Evolutionary conservation across 768 basidiomycete genomes (phyloP), one percentile per base, ranked within the genome.

Genomic region (Psilocybe cyanescens): DNA sequence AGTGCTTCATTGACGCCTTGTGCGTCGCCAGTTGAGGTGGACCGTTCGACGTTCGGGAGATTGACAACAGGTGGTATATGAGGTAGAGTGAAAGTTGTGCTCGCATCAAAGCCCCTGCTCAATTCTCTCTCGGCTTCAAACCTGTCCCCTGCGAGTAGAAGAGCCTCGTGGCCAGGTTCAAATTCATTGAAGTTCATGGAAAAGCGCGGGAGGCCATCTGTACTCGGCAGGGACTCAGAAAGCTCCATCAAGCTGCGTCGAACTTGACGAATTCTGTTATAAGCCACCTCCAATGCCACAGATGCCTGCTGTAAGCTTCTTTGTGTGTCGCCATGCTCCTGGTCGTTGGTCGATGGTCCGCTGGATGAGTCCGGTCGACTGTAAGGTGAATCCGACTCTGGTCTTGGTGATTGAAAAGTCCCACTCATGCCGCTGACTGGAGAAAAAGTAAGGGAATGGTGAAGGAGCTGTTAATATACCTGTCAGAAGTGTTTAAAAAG

Each of bases 201-300:
- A 51, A 66, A 61, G 54, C 57, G 58, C 19, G 60, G 48, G 31
- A 56, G 57, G 57, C 12, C 62, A 35, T 65, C 54, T 30, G 66
- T 52, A 66, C 33, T 51, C 41, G 75, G 69, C 17, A 74, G 50
- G n/a, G 71, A 69, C n/a, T 78, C 77, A 6, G 78, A 71, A 16
- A 85, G 71, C 60, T 77, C 76, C 54, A 80, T 72, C 37, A 88
- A 76, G 63, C 77, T 84, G 31, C 78, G 79, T 60, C 86, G 80
- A 53, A 86, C 79, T 70, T 83, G 81, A 52, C 80, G 79, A 67
- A 87, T 82, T 49, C 83, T 80, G 63, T 76, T 78, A 70, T 83
- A 85, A 19, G 84, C 86, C 37, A 80, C 78, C 57, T 86, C 83
- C 41, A 87, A 74, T 6, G 81, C 81, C n/a, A 75, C 73, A 44